Percentiles rank a stretch among this genome's conserved stretches.
Evolutionary conservation across 176 grass and related monocot genomes (phyloP).

Genomic region (Saccharum spontaneum): DNA sequence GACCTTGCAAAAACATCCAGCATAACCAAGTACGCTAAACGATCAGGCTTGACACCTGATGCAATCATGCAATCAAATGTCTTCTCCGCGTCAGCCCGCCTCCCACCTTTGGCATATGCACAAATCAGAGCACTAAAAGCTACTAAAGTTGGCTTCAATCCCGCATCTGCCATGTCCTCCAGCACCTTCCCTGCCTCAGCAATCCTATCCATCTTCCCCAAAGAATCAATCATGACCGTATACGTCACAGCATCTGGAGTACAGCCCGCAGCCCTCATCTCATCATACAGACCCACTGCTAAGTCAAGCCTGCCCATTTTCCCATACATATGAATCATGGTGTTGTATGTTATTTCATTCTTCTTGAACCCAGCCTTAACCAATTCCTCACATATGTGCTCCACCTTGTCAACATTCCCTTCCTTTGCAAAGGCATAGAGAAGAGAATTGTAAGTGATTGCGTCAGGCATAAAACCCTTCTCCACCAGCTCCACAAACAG

Average conservation of each 20-base stretch:
- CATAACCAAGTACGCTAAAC: constrained; percentile 83
- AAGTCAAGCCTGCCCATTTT: constrained; percentile 73
- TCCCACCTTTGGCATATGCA: constrained; percentile 84
- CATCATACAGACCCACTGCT: constrained; percentile 69
- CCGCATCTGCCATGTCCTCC: constrained; percentile 69
- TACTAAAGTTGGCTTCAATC: constrained; percentile 72
- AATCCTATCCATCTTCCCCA: constrained; percentile 85
- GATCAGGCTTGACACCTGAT: constrained; percentile 78
- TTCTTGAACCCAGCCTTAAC: constrained; percentile 77
- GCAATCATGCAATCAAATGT: constrained; percentile 71
- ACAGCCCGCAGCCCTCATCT: constrained; percentile 77
- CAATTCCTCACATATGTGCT: constrained; percentile 73
- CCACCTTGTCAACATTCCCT: constrained; percentile 63
- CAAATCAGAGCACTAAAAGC: constrained; percentile 90
- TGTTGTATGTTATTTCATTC: constrained; percentile 93
- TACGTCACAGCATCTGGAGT: constrained; percentile 87
- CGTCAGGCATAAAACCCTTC: constrained; percentile 80
- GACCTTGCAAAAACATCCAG: constrained; percentile 77
- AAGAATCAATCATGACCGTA: constrained; percentile 80
- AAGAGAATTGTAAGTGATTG: constrained; percentile 84
- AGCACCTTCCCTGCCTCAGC: constrained; percentile 76
- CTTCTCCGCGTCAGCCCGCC: constrained; percentile 52
- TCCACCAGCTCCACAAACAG: constrained; percentile 66
- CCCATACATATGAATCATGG: constrained; percentile 93
- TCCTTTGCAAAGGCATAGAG: constrained; percentile 76